Evolutionary conservation across 2,329 filamentous ascomycete genomes (phyloP), one percentile per base, ranked within the genome.

Genomic region (Xylariaceae sp.): DNA sequence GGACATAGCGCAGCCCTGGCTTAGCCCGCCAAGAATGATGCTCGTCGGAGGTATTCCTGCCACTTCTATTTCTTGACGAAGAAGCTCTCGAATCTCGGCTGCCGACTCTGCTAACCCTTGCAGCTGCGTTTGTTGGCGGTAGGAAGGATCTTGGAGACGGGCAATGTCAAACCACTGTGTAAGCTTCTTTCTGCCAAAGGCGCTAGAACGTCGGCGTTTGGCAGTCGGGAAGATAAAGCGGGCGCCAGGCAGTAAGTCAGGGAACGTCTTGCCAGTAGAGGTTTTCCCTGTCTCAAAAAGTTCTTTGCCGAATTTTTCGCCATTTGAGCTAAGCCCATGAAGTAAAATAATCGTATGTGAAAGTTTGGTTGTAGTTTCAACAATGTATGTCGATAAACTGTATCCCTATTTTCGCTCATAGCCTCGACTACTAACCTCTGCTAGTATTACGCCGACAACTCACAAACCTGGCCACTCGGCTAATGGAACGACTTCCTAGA

Each of bases 211-310:
- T 0, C 77, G 71, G 10, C 73, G 73, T 6, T 66, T 71, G 0
- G 80, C 73, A 0, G 78, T 81, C 0, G 80, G 80, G 50, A 82
- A 82, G 33, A 83, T 65, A 50, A 81, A 81, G 53, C 75, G 77
- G 1, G 73, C 71, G 8, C 71, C 62, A 0, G 72, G 72, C 2
- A 75, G 51, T 4, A 70, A 32, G 0, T 65, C 41, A 3, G 84
- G 21, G 0, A 74, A 58, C 1, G 35, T 65, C 3, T 45, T 32
- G 2, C 66, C 70, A 9, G 47, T 50, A 0, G 68, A 70, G 0
- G 57, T 57, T n/a, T 36, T 20, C 1, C 64, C 70, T 0, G 66
- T 70, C 16, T 66, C 59, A 2, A 74, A 50, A 1, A 74, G 53
- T 23, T 70, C 70, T 3, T 36, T 47, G 7, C 72, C 71, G 16